Evolutionary conservation across 768 basidiomycete species (phyloP), one percentile per base, ranked within the genome.

Genomic region (Paxillus rubicundulus): DNA sequence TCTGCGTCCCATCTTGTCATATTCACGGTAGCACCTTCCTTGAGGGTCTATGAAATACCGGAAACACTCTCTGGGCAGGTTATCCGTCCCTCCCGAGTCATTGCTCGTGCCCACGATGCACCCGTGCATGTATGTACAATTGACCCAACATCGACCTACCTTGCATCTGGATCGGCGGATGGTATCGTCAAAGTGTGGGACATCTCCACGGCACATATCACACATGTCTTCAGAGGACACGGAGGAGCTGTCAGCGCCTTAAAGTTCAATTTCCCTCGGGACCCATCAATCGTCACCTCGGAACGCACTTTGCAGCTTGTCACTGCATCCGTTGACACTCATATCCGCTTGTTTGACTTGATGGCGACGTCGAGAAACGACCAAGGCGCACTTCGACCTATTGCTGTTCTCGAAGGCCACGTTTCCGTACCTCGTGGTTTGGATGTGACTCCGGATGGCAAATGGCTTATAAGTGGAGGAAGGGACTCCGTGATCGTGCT

Each of bases 181-280:
- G 96, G 97, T 20, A 80, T 91, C 30, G 97, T 98, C 41, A 98
- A 98, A 74, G 92, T 99, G 9, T 98, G 94, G 94, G 87, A 97
- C 67, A 84, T 94, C 42, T 71, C 77, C 4, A 85, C 85, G 21
- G 95, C 93, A 32, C 94, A 86, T 66, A 82, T 90, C 30, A 99
- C 97, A 0, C 97, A 99, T 68, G 79, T 94, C 12, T 93, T 96
- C 78, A 89, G 89, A 63, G 96, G 95, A 2, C 97, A 98, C 65
- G 97, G 95, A 5, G 97, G 97, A n/a, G 91, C 97, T 54, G 87
- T 99, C 66, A 91, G 89, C 59, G 94, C 96, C 14, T 74, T 98
- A 54, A 74, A 80, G 21, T 99, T 95, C 72, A 88, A 86, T 67
- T 90, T 87, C 60, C 86, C 85, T 18, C 80, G 76, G 54, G 80